Base-by-base conservation (phyloP, 139 green algal species). In the Picochlorum sp. region DNA sequence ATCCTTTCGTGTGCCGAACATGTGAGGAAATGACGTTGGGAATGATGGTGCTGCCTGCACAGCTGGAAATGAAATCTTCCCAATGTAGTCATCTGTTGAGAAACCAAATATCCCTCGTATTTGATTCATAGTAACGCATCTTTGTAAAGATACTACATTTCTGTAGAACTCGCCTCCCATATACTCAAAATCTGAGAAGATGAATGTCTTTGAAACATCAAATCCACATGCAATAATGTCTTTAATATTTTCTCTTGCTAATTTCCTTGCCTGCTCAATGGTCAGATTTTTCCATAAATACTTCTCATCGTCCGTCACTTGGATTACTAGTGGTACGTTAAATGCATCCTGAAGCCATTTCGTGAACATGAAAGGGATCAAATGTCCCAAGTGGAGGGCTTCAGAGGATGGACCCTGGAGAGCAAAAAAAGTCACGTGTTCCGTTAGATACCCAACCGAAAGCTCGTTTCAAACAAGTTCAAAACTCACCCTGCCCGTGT, bases 221-320 rank as follows among this genome's bases (percentile, higher is more conserved):
- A 99, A 99, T 21, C 94, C 94, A 74, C 91, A 97, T 13, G 94
- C 94, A 55, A 98, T 97, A 78, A 99, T 99, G 79, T 99, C 94
- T 77, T 96, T 97, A 62, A 77, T 79, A 70, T 99, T 99, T 70
- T 96, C 91, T 4, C 80, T 65, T 4, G 79, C 88, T 61, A 98
- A 81, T 4, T 87, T 75, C 20, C 79, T 67, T 8, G 83, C 68
- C 76, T 98, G 91, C 49, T 90, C 83, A 16, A 95, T 70, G 11
- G 84, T 76, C 23, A 96, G 52, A 0, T 69, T 77, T 73, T 83
- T 88, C 91, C 90, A 98, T 41, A 97, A 73, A n/a, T 69, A 83
- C 69, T 97, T 98, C 69, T 97, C 90, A 68, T 96, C 92, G 57
- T 99, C 94, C 4, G 94, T 98, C 9, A 98, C 70, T 83, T 98